Evolutionary conservation across 2,329 filamentous ascomycete genomes (phyloP).

Genomic region (Fusarium armeniacum): DNA sequence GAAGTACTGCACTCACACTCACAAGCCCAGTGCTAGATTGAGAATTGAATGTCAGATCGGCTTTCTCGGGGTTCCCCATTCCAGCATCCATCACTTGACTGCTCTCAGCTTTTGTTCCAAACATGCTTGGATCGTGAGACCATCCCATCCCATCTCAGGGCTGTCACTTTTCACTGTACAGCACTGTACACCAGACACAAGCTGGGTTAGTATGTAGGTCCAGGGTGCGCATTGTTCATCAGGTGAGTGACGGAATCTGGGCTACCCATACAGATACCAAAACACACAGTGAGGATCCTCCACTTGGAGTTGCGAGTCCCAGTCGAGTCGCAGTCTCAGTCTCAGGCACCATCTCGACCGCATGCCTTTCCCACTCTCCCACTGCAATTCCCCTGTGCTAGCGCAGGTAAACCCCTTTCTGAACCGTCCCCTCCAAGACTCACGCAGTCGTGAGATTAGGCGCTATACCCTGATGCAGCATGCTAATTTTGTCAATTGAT

Average conservation of each 20-base stretch:
- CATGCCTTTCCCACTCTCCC: constrained; percentile 37
- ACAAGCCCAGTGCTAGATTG: constrained; percentile 44
- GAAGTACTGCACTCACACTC: constrained; percentile 26
- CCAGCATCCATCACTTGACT: constrained; percentile 49
- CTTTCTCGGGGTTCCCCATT: constrained; percentile 45
- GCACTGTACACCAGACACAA: neutral
- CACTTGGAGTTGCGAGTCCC: constrained; percentile 13
- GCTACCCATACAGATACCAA: constrained; percentile 15
- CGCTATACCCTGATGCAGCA: constrained; percentile 40
- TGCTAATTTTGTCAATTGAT: constrained; percentile 36
- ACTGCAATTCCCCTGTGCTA: constrained; percentile 45
- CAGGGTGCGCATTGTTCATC: constrained; percentile 41
- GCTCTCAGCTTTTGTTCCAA: constrained; percentile 33
- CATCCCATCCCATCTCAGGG: constrained; percentile 38
- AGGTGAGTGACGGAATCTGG: constrained; percentile 44
- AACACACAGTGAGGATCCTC: constrained; percentile 24
- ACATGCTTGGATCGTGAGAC: constrained; percentile 38
- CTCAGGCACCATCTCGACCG: constrained; percentile 46
- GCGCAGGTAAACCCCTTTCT: constrained; percentile 47
- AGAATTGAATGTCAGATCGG: constrained; percentile 28
- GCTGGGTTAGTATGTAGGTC: constrained; percentile 8
- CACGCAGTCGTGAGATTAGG: constrained; percentile 40
- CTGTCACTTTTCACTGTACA: constrained; percentile 21
- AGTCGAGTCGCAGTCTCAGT: constrained; percentile 26
- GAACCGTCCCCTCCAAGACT: constrained; percentile 31